phyloP scores from a whole-genome alignment of 2,329 filamentous ascomycete species.

The Aureobasidium uvarum region DNA sequence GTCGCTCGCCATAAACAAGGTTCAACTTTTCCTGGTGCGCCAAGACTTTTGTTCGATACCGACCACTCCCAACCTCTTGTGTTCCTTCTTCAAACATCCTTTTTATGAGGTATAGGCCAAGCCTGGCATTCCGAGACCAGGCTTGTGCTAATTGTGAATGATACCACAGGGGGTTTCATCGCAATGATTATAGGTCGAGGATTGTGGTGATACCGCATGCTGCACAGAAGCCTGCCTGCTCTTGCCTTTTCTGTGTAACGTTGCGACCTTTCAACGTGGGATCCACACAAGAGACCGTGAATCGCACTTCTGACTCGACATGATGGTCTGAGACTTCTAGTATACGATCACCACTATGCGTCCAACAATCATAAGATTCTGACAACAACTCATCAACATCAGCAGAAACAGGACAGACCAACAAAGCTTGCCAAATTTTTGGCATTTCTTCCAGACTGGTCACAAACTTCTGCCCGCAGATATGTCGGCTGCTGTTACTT shows the following conservation, averaged over 20 bases:
- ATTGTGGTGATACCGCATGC: neutral
- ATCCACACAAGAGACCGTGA: neutral
- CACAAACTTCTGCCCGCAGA: slow-evolving; percentile 13
- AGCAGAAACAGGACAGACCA: neutral
- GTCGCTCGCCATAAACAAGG: slow-evolving; percentile 2
- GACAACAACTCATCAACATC: neutral
- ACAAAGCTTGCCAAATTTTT: neutral
- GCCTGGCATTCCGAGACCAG: neutral
- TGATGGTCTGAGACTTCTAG: neutral
- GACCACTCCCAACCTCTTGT: neutral
- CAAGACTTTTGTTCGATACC: neutral
- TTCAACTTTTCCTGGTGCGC: slow-evolving; percentile 17
- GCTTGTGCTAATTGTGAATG: neutral
- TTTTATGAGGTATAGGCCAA: neutral
- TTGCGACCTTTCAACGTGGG: neutral
- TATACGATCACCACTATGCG: neutral
- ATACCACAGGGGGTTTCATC: neutral
- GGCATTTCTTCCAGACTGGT: neutral
- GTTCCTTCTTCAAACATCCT: neutral
- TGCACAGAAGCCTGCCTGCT: slow-evolving; percentile 4
- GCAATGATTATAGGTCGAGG: neutral
- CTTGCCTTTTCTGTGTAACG: neutral
- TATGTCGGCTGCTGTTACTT: neutral
- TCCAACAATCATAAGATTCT: neutral
- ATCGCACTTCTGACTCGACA: neutral